Evolutionary conservation across 2,329 filamentous ascomycete species (phyloP).

Genomic region (Magnaporthiopsis incrustans): DNA sequence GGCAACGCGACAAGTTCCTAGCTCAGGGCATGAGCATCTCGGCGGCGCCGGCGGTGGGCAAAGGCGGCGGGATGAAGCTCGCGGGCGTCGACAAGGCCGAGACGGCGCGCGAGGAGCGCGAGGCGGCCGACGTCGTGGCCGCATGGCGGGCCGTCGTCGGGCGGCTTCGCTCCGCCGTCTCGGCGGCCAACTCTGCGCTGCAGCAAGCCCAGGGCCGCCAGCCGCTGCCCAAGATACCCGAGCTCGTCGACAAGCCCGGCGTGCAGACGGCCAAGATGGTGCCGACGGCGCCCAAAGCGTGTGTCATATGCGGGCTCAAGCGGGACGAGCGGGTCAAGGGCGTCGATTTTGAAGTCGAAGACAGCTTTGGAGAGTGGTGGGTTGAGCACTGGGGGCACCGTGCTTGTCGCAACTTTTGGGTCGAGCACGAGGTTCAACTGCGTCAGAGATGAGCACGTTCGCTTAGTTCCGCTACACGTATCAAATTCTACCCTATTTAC

Average conservation of each 20-base stretch:
- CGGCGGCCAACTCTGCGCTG: conserved; percentile 47
- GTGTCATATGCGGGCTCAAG: conserved; percentile 80
- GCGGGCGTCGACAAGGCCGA: conserved; percentile 78
- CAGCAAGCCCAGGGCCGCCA: conserved; percentile 15
- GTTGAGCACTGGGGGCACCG: conserved; percentile 78
- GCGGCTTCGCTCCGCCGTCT: conserved; percentile 64
- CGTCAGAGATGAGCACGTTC: conserved; percentile 31
- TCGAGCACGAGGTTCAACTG: conserved; percentile 62
- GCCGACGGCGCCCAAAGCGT: conserved; percentile 64
- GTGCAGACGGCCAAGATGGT: conserved; percentile 65
- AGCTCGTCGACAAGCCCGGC: conserved; percentile 61
- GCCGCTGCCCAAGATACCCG: conserved; percentile 48
- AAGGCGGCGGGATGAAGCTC: conserved; percentile 81
- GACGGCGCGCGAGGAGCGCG: conserved; percentile 73
- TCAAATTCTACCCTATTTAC: too few species aligned
- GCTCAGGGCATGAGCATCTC: conserved; percentile 86
- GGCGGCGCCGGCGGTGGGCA: conserved; percentile 51
- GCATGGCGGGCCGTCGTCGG: conserved; percentile 72
- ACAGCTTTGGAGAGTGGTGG: conserved; percentile 98
- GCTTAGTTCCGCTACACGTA: too few species aligned
- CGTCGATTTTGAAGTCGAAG: conserved; percentile 69
- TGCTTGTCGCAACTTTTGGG: conserved; percentile 79
- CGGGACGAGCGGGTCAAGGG: conserved; percentile 74
- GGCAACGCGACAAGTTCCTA: conserved; percentile 82
- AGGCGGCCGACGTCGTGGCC: conserved; percentile 68